phyloP scores from a whole-genome alignment of 139 green algal species.

The Closterium sp. region DNA sequence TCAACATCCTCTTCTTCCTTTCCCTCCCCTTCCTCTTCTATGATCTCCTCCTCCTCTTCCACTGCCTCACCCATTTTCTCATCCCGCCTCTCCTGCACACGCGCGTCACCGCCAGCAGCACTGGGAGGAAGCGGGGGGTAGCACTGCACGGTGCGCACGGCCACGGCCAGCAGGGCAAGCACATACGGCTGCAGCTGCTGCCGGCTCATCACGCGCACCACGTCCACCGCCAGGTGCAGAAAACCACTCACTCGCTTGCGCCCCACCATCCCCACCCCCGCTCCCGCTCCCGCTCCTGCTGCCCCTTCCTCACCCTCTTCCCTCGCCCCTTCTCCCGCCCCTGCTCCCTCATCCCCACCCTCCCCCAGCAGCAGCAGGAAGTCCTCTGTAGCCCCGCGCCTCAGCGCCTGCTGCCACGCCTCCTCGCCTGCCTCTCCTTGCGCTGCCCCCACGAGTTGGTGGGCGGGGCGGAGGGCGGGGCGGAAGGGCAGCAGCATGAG shows the following conservation, averaged over 20 bases:
- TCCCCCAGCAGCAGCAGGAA: constrained; percentile 18
- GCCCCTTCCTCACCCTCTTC: no score
- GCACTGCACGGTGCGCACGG: neutral
- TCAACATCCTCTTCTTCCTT: no score
- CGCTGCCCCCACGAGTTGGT: neutral
- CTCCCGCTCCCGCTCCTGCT: no score
- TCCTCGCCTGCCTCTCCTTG: neutral
- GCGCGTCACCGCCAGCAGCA: neutral
- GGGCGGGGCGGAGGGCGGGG: neutral
- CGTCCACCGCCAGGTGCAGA: constrained; percentile 26
- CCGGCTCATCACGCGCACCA: neutral
- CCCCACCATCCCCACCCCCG: constrained; percentile 6
- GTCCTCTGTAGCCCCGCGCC: neutral
- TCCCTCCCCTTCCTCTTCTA: neutral
- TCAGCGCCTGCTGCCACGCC: constrained; percentile 13
- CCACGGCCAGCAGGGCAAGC: constrained; percentile 2
- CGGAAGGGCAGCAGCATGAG: constrained; percentile 15
- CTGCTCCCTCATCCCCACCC: neutral
- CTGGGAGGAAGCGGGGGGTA: neutral
- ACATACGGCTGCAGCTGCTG: constrained; percentile 18
- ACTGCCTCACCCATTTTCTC: neutral
- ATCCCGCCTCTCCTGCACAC: neutral
- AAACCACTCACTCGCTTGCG: constrained; percentile 12
- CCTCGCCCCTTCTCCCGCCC: no score
- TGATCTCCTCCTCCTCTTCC: neutral